phyloP scores from a whole-genome alignment of 148 eudicot genomes.

The Persicaria maculosa region DNA sequence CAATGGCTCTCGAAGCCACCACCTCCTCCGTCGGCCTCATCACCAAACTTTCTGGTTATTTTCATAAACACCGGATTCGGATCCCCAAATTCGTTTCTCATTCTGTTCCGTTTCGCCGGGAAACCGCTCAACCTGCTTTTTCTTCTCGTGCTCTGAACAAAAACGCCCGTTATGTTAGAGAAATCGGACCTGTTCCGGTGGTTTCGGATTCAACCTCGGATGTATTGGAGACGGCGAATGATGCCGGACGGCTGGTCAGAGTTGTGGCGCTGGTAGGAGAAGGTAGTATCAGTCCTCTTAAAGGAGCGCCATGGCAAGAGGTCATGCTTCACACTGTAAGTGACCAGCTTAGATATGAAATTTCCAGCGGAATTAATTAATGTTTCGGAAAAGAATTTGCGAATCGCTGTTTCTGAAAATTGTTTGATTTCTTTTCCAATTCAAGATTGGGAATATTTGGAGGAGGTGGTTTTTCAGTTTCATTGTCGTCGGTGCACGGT shows the following conservation, averaged over 20 bases:
- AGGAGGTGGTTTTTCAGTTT: not conserved
- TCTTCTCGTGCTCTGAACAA: not conserved
- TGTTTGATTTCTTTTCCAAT: not conserved
- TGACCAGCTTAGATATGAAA: not conserved
- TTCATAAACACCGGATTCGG: not conserved
- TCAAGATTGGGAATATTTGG: not conserved
- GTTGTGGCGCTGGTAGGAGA: conserved; percentile 59
- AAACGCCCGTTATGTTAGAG: not conserved
- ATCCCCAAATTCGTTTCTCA: not conserved
- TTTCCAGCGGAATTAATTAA: not conserved
- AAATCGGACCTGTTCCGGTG: not conserved
- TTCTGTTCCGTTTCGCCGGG: not conserved
- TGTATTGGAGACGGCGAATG: not conserved
- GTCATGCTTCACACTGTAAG: conserved; percentile 83
- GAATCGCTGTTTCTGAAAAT: not conserved
- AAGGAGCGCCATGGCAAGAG: conserved; percentile 66
- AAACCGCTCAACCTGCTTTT: conserved; percentile 3
- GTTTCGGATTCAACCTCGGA: not conserved
- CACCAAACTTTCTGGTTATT: not conserved
- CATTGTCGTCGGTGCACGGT: not conserved
- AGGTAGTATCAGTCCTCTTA: conserved; percentile 64
- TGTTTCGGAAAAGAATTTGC: not conserved
- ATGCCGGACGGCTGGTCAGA: conserved; percentile 34
- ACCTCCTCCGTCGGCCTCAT: not conserved
- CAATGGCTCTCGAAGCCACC: conserved; percentile 10